These are phyloP conservation scores for Podaxis carcinomalis DNA, from an alignment of 768 basidiomycete species.

Conservation along the genomic window DNA sequence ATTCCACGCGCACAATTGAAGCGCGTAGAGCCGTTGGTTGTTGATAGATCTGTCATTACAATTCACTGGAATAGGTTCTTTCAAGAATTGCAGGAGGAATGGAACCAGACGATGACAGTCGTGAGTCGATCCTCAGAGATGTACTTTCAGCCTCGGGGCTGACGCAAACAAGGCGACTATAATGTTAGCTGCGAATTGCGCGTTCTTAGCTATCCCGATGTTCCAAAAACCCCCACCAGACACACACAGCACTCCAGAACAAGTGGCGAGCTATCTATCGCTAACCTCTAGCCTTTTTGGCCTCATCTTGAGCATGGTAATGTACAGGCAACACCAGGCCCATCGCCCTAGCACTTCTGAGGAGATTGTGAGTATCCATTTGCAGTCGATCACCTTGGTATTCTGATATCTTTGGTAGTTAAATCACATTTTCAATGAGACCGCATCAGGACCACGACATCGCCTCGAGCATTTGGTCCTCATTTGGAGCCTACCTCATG, in stretches of 20 bases:
- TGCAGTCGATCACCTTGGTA: too few relatives aligned
- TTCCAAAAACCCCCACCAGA: neutral
- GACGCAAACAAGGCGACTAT: conserved; percentile 1
- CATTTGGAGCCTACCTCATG: conserved; percentile 7
- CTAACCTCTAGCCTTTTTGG: conserved; percentile 1
- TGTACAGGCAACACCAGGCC: neutral
- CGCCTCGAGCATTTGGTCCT: conserved; percentile 4
- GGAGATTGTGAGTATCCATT: neutral
- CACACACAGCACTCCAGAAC: conserved; percentile 2
- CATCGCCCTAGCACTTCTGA: neutral
- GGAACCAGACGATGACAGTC: neutral
- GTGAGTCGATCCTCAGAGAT: neutral
- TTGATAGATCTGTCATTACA: neutral
- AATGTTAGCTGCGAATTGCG: conserved; percentile 5
- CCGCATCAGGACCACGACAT: neutral
- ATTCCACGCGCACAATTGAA: conserved; percentile 1
- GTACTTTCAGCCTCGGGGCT: neutral
- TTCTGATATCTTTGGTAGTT: neutral
- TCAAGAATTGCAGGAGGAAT: conserved; percentile 1
- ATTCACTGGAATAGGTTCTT: conserved; percentile 4
- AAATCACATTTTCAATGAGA: neutral
- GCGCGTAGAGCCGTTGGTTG: neutral
- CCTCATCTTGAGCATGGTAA: conserved; percentile 2
- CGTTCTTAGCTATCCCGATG: conserved; percentile 7
- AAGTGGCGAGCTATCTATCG: conserved; percentile 6